These are phyloP conservation scores for Triangularia verruculosa DNA, from an alignment of 2,329 filamentous ascomycete genomes.

Conservation along the genomic window DNA sequence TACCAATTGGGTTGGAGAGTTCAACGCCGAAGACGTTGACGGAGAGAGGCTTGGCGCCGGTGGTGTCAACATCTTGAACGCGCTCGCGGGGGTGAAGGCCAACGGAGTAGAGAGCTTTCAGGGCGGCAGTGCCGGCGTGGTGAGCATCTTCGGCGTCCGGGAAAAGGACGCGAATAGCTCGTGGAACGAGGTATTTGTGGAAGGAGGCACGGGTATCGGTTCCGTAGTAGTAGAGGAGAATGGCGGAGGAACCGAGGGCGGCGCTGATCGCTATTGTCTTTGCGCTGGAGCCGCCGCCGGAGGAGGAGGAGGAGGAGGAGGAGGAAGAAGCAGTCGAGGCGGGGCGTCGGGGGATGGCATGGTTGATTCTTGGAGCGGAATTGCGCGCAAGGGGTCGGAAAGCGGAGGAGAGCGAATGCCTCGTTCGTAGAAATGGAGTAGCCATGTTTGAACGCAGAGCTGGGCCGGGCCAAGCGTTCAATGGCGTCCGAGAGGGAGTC, in stretches of 20 bases:
- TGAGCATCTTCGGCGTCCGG: conserved; percentile 91
- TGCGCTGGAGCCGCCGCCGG: conserved; percentile 29
- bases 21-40: conserved; percentile 69
- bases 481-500: conserved; percentile 27
- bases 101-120: conserved; percentile 71
- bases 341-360: conserved; percentile 20
- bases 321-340: conserved; percentile 28
- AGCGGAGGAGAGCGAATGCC: conserved; percentile 25
- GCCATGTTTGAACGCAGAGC: conserved; percentile 33
- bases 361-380: conserved; percentile 7
- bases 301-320: conserved; percentile 29
- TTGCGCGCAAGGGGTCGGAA: conserved; percentile 25
- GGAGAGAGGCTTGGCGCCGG: conserved; percentile 38
- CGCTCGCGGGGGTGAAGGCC: conserved; percentile 82
- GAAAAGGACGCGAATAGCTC: conserved; percentile 61
- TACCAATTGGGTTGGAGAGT: conserved; percentile 83
- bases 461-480: conserved; percentile 34
- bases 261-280: conserved; percentile 42
- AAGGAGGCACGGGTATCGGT: conserved; percentile 71
- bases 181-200: conserved; percentile 67
- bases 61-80: conserved; percentile 33
- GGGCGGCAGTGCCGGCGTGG: conserved; percentile 66
- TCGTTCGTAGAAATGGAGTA: conserved; percentile 29
- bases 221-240: conserved; percentile 59
- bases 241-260: conserved; percentile 33